A percentile compares a stretch with the other conserved stretches of the same genome.
These are phyloP conservation scores for Wickerhamomyces queroliae DNA, from an alignment of 805 yeast species.

Conservation along the genomic window DNA sequence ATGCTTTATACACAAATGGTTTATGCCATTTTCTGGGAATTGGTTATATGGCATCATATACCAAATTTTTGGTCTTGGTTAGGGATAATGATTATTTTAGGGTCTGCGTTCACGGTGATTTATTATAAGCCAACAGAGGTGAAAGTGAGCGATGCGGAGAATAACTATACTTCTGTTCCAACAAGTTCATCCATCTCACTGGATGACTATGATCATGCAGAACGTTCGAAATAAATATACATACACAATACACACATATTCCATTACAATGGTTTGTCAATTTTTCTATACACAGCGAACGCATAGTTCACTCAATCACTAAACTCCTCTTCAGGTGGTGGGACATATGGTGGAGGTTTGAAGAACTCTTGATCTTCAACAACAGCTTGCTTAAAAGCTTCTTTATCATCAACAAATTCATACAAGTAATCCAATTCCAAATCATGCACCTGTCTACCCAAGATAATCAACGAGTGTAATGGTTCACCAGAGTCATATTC, in stretches of 20 bases:
- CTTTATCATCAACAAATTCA: conserved; percentile 64
- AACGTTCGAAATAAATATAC: not conserved
- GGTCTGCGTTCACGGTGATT: conserved; percentile 58
- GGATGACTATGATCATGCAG: not conserved
- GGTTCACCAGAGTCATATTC: conserved; percentile 93
- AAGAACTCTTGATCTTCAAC: conserved; percentile 58
- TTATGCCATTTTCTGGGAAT: conserved; percentile 75
- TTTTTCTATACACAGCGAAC: not conserved
- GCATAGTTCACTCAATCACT: conserved; percentile 10
- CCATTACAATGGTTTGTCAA: no score
- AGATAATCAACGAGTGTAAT: conserved; percentile 80
- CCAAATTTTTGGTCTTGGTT: conserved; percentile 65
- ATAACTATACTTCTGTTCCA: not conserved
- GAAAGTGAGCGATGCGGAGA: conserved; percentile 5
- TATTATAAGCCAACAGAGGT: conserved; percentile 37
- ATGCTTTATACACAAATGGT: conserved; percentile 74
- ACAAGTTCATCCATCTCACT: not conserved
- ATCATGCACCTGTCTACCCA: conserved; percentile 93
- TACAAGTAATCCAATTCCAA: conserved; percentile 81
- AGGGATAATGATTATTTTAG: conserved; percentile 66
- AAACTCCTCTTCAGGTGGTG: conserved; percentile 35
- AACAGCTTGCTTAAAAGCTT: conserved; percentile 38
- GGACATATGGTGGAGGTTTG: conserved; percentile 67
- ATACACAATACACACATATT: not conserved
- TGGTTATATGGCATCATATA: conserved; percentile 60